Percentiles rank a stretch among this genome's conserved stretches.
These are phyloP conservation scores for Erigeron canadensis DNA, from an alignment of 129 eudicot genomes.

Conservation along the genomic window DNA sequence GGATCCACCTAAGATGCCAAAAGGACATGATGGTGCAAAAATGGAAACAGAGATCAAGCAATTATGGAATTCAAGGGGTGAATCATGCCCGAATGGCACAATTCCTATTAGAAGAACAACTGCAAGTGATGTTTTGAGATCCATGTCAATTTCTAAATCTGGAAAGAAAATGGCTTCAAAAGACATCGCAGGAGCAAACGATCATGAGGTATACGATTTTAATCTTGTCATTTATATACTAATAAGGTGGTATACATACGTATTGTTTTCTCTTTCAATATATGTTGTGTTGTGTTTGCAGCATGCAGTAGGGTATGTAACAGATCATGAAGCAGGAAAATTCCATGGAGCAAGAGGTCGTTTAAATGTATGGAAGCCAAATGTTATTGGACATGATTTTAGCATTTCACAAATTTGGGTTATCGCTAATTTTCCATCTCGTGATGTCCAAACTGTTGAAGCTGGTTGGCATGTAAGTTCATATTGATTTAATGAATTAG, in stretches of 20 bases:
- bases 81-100: slow-evolving; percentile 76
- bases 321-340: slow-evolving; percentile 45
- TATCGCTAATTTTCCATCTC: slow-evolving; percentile 39
- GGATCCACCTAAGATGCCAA: slow-evolving; percentile 31
- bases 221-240: not conserved
- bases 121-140: slow-evolving; percentile 54
- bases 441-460: slow-evolving; percentile 71
- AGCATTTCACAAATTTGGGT: slow-evolving; percentile 89
- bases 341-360: slow-evolving; percentile 82
- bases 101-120: slow-evolving; percentile 80
- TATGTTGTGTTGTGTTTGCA: slow-evolving; percentile 19
- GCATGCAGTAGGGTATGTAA: slow-evolving; percentile 77
- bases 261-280: no score
- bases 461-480: slow-evolving; percentile 89
- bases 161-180: slow-evolving; percentile 44
- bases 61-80: slow-evolving; percentile 64
- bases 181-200: slow-evolving; percentile 30
- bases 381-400: slow-evolving; percentile 57
- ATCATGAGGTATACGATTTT: slow-evolving; percentile 62
- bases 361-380: slow-evolving; percentile 83
- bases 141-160: slow-evolving; percentile 41
- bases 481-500: no score
- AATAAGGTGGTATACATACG: no score
- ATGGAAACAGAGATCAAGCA: slow-evolving; percentile 46
- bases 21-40: slow-evolving; percentile 33